Evolutionary conservation across 306 rosid species (phyloP), one percentile per base, ranked within the genome.

Genomic region (Adenanthera pavonina): DNA sequence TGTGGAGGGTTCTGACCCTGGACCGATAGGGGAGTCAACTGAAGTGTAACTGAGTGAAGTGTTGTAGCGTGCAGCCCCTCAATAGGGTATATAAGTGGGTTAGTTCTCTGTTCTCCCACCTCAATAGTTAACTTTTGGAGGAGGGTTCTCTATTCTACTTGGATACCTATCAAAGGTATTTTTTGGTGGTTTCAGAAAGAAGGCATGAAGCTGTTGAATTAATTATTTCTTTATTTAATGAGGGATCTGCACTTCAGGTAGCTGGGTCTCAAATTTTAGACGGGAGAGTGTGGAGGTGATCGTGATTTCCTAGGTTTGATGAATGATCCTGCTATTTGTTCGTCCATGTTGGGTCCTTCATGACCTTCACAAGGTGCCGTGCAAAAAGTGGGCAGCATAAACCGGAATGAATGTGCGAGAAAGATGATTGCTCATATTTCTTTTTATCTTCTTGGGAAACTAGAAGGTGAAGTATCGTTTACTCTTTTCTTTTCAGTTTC

Each of bases 341-440:
- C 89, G 79, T 92, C 99, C 85, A 90, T 95, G 57, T 87, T 95
- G 85, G 99, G 97, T 41, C 94, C 99, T 85, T 92, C 98, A 5
- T 85, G 79, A 67, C 85, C 97, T 80, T 73, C 91, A 35, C 81
- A 79, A 59, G 92, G 89, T 80, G 84, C 83, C 30, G 48, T 47
- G 35, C 93, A 80, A 78, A 93, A 83, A 81, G 84, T 94, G 16
- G 99, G 99, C 80, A 84, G 90, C 78, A 86, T 95, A 47, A 86
- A 90, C 90, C 93, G 98, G 98, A 95, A 87, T 59, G 91, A 87
- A 49, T 98, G 98, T 19, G 85, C 92, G 13, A 87, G 88, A 14
- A 95, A 89, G 92, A 93, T 95, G 97, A 80, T 91, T 60, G 94
- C 98, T 13, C 98, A 93, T 81, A 78, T 95, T 86, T 98, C 99